Base-by-base conservation (phyloP, 116 monocot species). In the Posidonia oceanica region DNA sequence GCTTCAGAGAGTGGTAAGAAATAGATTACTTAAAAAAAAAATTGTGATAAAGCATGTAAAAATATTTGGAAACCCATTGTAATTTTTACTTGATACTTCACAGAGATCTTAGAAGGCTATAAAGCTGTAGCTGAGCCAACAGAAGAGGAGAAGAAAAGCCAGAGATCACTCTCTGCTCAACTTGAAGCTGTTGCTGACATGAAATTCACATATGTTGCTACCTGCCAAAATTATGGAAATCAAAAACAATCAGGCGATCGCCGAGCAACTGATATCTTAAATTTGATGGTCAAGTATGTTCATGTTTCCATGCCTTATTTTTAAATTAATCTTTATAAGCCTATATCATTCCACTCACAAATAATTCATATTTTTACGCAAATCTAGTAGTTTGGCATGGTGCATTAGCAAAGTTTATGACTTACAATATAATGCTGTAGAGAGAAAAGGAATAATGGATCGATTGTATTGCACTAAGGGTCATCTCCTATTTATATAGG, bases 251-350 rank as follows among this genome's bases (percentile, higher is more conserved):
- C 85, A 61, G 93, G 93, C 40, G 93, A 97, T 84, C 97, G 92
- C 52, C 84, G 89, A 69, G 97, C 97, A 53, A 91, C 91, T 61
- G 97, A 97, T 75, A 97, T 97, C 73, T 81, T 97, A 58, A 97
- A 97, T 73, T 76, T 97, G 67, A 97, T 97, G 97, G 89, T 92
- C 57, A 89, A 89, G 97, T 97, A 87, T 36, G 97, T 84, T 55
- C 36, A 44, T 11, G 58, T 41, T 76, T 73, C 13, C 39, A 52
- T 56, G 23, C 21, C 53, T 36, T 20, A 29, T 68, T 29, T 66
- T 8, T 29, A 48, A 48, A 14, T 48, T 48, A 3, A 48, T 29
- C 29, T 29, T 48, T 48, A 48, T 48, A 10, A 48, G 7, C 48
- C 48, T 12, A 48, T 48, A 29, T 48, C 2, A 48, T 12, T 48